These are phyloP conservation scores for Candida michaelii DNA, from an alignment of 805 yeast genomes.

Conservation along the genomic window DNA sequence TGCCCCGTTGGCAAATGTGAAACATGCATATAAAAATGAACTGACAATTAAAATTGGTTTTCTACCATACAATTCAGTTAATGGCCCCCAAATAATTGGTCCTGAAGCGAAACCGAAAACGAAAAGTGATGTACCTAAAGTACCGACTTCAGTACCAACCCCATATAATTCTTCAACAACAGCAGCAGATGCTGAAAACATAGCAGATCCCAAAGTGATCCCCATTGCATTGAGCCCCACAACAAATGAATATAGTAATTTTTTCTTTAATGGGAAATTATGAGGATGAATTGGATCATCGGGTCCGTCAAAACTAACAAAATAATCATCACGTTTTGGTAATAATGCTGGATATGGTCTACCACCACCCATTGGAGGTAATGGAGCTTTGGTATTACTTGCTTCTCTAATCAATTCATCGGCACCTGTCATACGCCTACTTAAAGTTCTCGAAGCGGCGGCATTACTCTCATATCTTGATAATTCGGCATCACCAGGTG, in stretches of 20 bases:
- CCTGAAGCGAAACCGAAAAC: slow-evolving; percentile 95
- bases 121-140: slow-evolving; percentile 72
- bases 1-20: slow-evolving; percentile 68
- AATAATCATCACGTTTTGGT: slow-evolving; percentile 54
- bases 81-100: slow-evolving; percentile 74
- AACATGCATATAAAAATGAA: slow-evolving; percentile 34
- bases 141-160: slow-evolving; percentile 66
- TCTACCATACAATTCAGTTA: slow-evolving; percentile 34
- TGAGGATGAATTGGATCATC: slow-evolving; percentile 79
- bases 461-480: slow-evolving; percentile 24
- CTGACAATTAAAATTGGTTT: slow-evolving; percentile 46
- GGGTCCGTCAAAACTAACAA: slow-evolving; percentile 75
- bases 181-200: slow-evolving; percentile 63
- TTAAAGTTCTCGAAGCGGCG: slow-evolving; percentile 20
- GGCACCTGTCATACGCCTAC: slow-evolving; percentile 27
- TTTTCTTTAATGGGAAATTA: slow-evolving; percentile 57
- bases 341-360: slow-evolving; percentile 62
- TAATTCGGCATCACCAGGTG: slow-evolving; percentile 21
- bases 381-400: slow-evolving; percentile 24
- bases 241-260: slow-evolving; percentile 22
- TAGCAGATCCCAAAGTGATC: slow-evolving; percentile 79
- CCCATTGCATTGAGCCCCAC: slow-evolving; percentile 36
- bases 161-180: slow-evolving; percentile 49
- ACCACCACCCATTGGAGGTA: slow-evolving; percentile 62
- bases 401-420: slow-evolving; percentile 29